A percentile compares a stretch with the other conserved stretches of the same genome.
phyloP scores from a whole-genome alignment of 805 yeast species.

The Saccharomycopsis selenospora region DNA sequence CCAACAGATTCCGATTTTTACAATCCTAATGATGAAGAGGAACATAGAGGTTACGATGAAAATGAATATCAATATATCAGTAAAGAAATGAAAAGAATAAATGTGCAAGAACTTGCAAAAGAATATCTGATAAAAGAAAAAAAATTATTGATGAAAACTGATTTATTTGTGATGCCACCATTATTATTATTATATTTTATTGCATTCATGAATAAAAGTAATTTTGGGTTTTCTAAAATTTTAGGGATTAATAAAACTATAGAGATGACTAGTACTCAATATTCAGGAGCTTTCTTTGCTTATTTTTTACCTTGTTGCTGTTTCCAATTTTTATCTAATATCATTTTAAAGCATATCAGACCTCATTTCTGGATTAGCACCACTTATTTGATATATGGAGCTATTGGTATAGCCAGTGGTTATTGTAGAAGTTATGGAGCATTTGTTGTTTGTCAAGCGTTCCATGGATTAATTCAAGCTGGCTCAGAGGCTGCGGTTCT shows the following conservation, averaged over 20 bases:
- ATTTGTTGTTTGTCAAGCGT: conserved; percentile 51
- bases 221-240: conserved; percentile 63
- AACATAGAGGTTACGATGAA: too few species aligned
- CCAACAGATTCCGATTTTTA: too few species aligned
- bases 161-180: conserved; percentile 59
- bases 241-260: conserved; percentile 53
- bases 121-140: conserved; percentile 42
- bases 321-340: conserved; percentile 55
- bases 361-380: conserved; percentile 59
- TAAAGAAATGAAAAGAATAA: conserved; percentile 3
- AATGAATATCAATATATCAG: conserved; percentile 4
- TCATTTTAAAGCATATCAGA: conserved; percentile 44
- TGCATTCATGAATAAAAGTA: conserved; percentile 67
- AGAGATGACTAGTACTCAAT: conserved; percentile 47
- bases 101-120: conserved; percentile 31
- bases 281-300: conserved; percentile 54
- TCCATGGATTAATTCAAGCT: conserved; percentile 61
- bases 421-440: conserved; percentile 51
- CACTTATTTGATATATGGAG: conserved; percentile 58
- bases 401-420: conserved; percentile 57
- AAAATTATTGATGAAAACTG: conserved; percentile 53
- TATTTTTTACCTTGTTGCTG: conserved; percentile 61
- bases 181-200: conserved; percentile 60
- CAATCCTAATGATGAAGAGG: too few species aligned
- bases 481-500: conserved; percentile 72